Conservation (phyloP, 305 asterid genomes). For the Andrographis paniculata region DNA sequence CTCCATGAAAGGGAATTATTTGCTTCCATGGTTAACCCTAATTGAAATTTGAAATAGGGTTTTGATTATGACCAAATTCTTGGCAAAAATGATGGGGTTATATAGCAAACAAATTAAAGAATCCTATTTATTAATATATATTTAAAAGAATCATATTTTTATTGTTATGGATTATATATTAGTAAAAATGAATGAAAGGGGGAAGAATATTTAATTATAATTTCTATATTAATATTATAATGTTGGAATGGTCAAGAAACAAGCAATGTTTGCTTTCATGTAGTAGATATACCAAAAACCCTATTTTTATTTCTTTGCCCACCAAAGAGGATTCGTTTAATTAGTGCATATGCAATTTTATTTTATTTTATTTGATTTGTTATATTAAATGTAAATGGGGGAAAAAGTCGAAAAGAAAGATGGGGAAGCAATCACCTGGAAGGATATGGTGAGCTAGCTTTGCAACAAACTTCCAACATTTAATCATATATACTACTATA, state of each 20-base stretch:
- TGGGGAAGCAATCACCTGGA: conserved; percentile 76
- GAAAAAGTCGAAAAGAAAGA: conserved; percentile 64
- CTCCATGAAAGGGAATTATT: not conserved
- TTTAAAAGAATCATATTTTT: too few relatives aligned
- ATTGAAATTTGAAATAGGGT: not conserved
- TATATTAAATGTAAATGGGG: not conserved
- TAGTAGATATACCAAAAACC: conserved; percentile 35
- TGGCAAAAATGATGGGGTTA: too few relatives aligned
- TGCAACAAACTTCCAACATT: conserved; percentile 47
- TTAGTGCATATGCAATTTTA: conserved; percentile 17
- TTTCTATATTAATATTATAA: too few relatives aligned
- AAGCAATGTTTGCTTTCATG: too few relatives aligned
- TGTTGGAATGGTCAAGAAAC: too few relatives aligned
- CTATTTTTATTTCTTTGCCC: too few relatives aligned
- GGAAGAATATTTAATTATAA: too few relatives aligned
- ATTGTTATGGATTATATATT: too few relatives aligned
- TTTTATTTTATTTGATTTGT: not conserved
- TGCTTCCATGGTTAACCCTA: conserved; percentile 9
- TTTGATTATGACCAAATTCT: too few relatives aligned
- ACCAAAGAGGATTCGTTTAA: conserved; percentile 56
- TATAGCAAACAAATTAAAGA: too few relatives aligned
- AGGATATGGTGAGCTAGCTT: conserved; percentile 43
- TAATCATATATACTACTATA: conserved; percentile 17
- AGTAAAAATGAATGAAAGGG: too few relatives aligned
- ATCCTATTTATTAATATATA: too few relatives aligned